phyloP scores from a whole-genome alignment of 2,329 filamentous ascomycete species.

The Colletotrichum camelliae region DNA sequence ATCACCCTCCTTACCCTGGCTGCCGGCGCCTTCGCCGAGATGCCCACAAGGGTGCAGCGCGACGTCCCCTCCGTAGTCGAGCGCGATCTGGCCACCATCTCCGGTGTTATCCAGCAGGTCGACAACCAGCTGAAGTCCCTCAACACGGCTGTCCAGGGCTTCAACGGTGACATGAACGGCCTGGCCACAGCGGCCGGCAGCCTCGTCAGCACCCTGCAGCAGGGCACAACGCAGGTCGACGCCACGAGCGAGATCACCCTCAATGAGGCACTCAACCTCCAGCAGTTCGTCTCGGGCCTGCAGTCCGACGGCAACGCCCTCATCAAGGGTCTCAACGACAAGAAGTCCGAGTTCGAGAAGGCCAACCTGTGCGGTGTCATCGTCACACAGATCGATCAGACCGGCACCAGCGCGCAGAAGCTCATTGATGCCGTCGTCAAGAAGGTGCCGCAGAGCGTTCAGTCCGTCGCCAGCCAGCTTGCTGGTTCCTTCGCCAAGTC shows the following conservation, averaged over 20 bases:
- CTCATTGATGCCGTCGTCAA: slow-evolving; percentile 33
- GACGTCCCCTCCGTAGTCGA: slow-evolving; percentile 1
- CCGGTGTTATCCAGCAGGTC: slow-evolving; percentile 21
- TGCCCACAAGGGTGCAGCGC: slow-evolving; percentile 1
- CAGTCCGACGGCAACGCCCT: slow-evolving; percentile 30
- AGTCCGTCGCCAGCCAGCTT: slow-evolving; percentile 30
- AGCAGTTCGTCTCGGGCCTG: slow-evolving; percentile 24
- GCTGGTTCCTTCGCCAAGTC: slow-evolving; percentile 28
- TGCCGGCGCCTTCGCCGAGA: slow-evolving; percentile 21
- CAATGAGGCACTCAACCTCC: slow-evolving; percentile 22
- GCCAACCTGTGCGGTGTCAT: slow-evolving; percentile 32
- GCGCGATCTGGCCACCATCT: slow-evolving; percentile 22
- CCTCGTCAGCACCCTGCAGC: slow-evolving; percentile 23
- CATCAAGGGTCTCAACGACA: slow-evolving; percentile 27
- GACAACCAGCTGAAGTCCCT: slow-evolving; percentile 24
- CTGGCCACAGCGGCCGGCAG: slow-evolving; percentile 26
- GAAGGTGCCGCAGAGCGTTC: slow-evolving; percentile 33
- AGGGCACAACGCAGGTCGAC: slow-evolving; percentile 18
- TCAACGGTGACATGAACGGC: slow-evolving; percentile 25
- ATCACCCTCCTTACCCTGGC: slow-evolving; percentile 18
- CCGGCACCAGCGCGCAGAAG: slow-evolving; percentile 27
- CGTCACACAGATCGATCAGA: slow-evolving; percentile 26
- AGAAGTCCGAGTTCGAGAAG: slow-evolving; percentile 32
- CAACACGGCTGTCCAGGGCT: slow-evolving; percentile 27
- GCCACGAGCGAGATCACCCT: slow-evolving; percentile 21